Evolutionary conservation across 345 rosid genomes (phyloP).

Genomic region (Rubroshorea leprosula): DNA sequence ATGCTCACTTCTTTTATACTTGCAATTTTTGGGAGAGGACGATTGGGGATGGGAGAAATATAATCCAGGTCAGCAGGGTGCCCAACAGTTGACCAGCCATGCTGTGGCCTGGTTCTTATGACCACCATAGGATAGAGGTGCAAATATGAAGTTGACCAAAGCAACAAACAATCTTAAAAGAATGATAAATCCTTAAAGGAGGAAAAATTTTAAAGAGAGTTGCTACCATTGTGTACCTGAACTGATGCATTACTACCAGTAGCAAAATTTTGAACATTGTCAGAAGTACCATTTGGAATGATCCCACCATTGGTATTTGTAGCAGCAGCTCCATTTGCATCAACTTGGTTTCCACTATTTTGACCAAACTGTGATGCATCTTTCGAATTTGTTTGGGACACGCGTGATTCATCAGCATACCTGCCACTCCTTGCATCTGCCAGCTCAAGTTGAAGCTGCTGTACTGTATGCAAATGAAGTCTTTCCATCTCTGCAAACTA

Average conservation of each 20-base stretch:
- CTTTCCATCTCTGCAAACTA: conserved; percentile 94
- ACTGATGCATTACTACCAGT: conserved; percentile 42
- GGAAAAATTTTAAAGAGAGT: not conserved
- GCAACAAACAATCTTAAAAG: not conserved
- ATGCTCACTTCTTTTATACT: too few species aligned
- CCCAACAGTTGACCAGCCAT: not conserved
- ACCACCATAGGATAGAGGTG: not conserved
- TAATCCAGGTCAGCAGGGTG: too few species aligned
- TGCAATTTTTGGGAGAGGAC: not conserved
- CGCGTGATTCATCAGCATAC: conserved; percentile 47
- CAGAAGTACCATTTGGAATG: conserved; percentile 48
- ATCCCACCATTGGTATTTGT: conserved; percentile 27
- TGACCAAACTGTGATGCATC: conserved; percentile 50
- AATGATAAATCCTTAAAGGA: conserved; percentile 1
- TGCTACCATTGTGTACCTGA: conserved; percentile 37
- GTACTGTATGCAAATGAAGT: conserved; percentile 68
- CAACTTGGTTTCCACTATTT: conserved; percentile 46
- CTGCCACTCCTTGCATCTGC: conserved; percentile 62
- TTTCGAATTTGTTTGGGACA: conserved; percentile 41
- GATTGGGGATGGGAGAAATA: not conserved
- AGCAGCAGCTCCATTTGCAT: conserved; percentile 39
- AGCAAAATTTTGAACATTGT: conserved; percentile 37
- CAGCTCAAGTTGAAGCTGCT: conserved; percentile 83
- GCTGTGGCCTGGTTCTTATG: not conserved
- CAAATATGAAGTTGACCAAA: not conserved